Conservation (phyloP, 225 moss, liverwort and hornwort species). For the Climacium dendroides region DNA sequence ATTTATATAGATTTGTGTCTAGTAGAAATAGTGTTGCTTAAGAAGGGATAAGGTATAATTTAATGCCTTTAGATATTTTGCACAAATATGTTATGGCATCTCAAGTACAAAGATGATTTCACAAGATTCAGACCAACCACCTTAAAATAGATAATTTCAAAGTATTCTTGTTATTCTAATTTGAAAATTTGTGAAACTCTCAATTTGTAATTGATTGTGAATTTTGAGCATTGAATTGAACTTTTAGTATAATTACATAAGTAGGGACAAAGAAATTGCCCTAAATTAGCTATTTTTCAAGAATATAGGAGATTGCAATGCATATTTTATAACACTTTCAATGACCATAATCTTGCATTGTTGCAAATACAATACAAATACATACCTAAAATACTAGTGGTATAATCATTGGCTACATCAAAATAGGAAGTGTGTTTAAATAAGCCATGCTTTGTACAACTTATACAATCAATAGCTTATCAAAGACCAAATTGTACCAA, state of each 20-base stretch:
- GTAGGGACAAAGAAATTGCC: no score
- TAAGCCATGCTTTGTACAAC: neutral
- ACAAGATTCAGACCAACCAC: no score
- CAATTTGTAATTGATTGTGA: neutral
- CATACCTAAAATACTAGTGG: neutral
- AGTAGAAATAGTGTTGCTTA: no score
- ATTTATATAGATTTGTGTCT: no score
- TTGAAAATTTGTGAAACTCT: no score
- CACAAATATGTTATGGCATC: no score
- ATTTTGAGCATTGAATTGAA: neutral
- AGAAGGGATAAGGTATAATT: no score
- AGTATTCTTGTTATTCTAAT: no score
- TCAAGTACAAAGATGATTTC: neutral
- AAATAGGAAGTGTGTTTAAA: neutral
- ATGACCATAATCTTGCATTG: no score
- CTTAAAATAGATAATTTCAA: neutral
- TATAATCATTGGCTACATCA: neutral
- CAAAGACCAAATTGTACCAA: rapidly evolving
- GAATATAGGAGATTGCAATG: rapidly evolving
- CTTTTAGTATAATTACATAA: neutral
- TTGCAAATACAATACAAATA: no score
- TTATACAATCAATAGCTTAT: neutral
- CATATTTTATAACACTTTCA: rapidly evolving
- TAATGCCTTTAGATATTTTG: no score
- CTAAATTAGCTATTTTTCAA: no score